Base-by-base conservation (phyloP, 306 rosid species). In the Potentilla sterilis region DNA sequence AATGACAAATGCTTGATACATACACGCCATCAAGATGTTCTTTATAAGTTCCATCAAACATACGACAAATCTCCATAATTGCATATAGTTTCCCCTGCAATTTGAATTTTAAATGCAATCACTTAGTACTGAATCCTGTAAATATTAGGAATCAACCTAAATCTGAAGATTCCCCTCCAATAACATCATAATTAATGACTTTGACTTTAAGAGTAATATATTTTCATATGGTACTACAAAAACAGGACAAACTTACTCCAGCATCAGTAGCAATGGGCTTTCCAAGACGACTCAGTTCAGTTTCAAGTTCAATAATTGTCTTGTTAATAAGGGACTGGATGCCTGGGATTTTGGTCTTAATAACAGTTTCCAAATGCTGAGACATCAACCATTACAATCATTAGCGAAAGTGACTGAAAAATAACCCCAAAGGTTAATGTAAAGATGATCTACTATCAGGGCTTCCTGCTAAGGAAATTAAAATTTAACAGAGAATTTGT, bases 21-120 rank as follows among this genome's bases (percentile, higher is more conserved):
- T 87, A 93, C 98, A 89, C 91, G 72, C 98, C 98, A 85, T 93
- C 97, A 61, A 93, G 98, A 81, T 91, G 98, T 69, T 93, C 98
- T 81, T 93, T 93, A 86, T 88, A 91, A 80, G 83, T 93, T 75
- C 85, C 92, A 79, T 93, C 98, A 58, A 93, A 93, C 48, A 88
- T 35, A 48, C 96, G 96, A 77, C 97, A 89, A 82, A 93, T 93
- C 83, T 93, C 98, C 97, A 91, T 89, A 86, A 93, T 88, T 75
- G 90, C 86, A 76, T 93, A 91, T 82, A 93, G 73, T 80, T 93
- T 93, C 49, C 98, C 98, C 98, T 93, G 91, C 87, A 83, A 44
- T 73, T 54, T 38, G 68, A 57, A 37, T 37, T 37, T 2, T 3
- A 62, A 75, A 18, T 38, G 68, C 74, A 72, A 71, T 49, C 70